A percentile compares a stretch with the other conserved stretches of the same genome.
Evolutionary conservation across 2,329 filamentous ascomycete genomes (phyloP).

Genomic region (Venturia effusa): DNA sequence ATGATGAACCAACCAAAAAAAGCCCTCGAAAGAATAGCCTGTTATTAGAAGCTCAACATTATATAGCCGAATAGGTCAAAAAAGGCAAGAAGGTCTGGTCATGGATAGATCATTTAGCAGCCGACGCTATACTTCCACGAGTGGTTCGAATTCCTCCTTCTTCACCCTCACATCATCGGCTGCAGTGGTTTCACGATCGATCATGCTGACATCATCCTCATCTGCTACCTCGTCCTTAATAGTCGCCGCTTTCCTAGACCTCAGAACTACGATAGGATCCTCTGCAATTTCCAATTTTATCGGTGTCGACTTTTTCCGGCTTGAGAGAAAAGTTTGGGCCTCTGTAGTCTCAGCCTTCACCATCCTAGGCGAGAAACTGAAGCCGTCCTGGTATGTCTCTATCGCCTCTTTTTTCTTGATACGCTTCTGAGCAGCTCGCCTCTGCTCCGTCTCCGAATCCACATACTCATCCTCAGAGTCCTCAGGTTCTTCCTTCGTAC

Average conservation of each 20-base stretch:
- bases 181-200: not conserved
- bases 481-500: conserved; percentile 2
- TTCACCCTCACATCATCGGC: not conserved
- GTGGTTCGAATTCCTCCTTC: not conserved
- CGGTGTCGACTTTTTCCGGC: not conserved
- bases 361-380: not conserved
- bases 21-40: not conserved
- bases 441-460: not conserved
- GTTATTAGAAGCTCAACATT: not conserved
- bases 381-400: not conserved
- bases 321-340: not conserved
- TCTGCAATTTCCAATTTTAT: not conserved
- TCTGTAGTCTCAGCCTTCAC: not conserved
- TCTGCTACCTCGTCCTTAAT: not conserved
- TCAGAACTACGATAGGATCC: not conserved
- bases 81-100: not conserved
- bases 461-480: not conserved
- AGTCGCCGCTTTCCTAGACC: not conserved
- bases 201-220: not conserved
- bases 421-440: not conserved
- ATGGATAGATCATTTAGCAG: not conserved
- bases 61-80: not conserved
- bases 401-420: not conserved
- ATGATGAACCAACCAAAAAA: not conserved
- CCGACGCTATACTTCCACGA: not conserved